Base-by-base conservation (phyloP, 1,284 basidiomycete species). In the Irpex rosettiformis region DNA sequence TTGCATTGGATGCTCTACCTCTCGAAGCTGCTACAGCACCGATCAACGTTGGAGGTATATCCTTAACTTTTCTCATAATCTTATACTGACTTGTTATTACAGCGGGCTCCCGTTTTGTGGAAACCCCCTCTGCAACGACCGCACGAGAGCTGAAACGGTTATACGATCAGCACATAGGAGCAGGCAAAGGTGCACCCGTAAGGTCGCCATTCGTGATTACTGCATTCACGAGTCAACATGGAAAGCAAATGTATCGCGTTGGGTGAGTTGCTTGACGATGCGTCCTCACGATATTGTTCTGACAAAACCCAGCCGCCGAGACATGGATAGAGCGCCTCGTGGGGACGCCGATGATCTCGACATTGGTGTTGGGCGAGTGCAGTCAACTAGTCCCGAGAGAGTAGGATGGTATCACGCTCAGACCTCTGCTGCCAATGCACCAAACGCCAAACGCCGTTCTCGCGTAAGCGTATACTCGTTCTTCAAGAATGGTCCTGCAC, bases 191-290 rank as follows among this genome's bases (percentile, higher is more conserved):
- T 60, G 43, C 43, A 18, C 21, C 43, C 21, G 75, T 85, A 16
- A 84, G 86, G 37, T 91, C 89, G 8, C 89, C 89, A 2, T 92
- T 86, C 67, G 84, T 83, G 47, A 89, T 91, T 62, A 91, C 89
- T 22, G 83, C 85, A 4, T 86, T 89, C 65, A 79, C 88, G 56
- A 91, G 89, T 67, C 88, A 90, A 67, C 85, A 89, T 71, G 89
- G 89, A 55, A 84, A 82, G 67, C 78, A 81, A 68, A 83, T 88
- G 79, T 91, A 79, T 72, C 84, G 89, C 48, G 79, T 91, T 51
- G 85, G 87, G 88, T 90, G 63, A 73, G 85, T 79, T 10, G 30
- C 37, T 37, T 40, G 49, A 56, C 37, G 25, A 16, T 13, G 11
- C 13, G 29, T 29, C n/a, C 49, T 25, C 48, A 40, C 33, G 8